phyloP scores from a whole-genome alignment of 2,329 filamentous ascomycete species.

The Geosmithia putterillii region DNA sequence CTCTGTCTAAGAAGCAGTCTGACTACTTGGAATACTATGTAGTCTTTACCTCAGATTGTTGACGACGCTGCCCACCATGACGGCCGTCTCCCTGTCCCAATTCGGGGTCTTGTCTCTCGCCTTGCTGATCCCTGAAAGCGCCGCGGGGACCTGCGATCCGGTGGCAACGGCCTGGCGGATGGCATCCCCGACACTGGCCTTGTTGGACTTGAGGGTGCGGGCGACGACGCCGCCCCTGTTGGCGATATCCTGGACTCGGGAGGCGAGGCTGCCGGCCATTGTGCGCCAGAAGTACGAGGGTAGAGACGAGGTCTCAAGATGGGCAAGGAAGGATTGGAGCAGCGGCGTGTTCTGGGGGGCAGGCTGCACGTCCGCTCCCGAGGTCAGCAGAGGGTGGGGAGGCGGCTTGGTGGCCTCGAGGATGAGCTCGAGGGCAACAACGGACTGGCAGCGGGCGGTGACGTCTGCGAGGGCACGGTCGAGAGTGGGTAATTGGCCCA shows the following conservation, averaged over 20 bases:
- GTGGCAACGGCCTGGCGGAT: constrained; percentile 73
- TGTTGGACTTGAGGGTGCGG: constrained; percentile 66
- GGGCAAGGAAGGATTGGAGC: constrained; percentile 57
- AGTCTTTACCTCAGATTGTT: constrained; percentile 28
- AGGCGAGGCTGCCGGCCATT: constrained; percentile 64
- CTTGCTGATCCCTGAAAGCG: constrained; percentile 24
- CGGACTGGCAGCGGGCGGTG: constrained; percentile 74
- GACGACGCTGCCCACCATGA: constrained; percentile 83
- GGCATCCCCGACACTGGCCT: constrained; percentile 60
- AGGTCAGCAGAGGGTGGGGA: constrained; percentile 51
- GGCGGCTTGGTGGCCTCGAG: constrained; percentile 59
- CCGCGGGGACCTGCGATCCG: constrained; percentile 58
- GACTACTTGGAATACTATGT: too few species aligned
- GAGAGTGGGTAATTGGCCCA: constrained; percentile 69
- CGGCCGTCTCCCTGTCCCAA: constrained; percentile 87
- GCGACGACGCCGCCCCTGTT: constrained; percentile 73
- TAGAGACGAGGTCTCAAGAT: constrained; percentile 79
- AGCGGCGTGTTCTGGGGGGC: constrained; percentile 35
- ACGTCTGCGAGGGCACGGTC: constrained; percentile 76
- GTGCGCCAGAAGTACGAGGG: constrained; percentile 91
- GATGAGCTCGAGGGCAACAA: constrained; percentile 75
- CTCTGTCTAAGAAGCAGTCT: not conserved
- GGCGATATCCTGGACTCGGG: constrained; percentile 74
- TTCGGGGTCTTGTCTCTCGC: constrained; percentile 33
- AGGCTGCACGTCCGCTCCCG: constrained; percentile 10